phyloP scores from a whole-genome alignment of 176 grass and related monocot species.

The Hyparrhenia diplandra region DNA sequence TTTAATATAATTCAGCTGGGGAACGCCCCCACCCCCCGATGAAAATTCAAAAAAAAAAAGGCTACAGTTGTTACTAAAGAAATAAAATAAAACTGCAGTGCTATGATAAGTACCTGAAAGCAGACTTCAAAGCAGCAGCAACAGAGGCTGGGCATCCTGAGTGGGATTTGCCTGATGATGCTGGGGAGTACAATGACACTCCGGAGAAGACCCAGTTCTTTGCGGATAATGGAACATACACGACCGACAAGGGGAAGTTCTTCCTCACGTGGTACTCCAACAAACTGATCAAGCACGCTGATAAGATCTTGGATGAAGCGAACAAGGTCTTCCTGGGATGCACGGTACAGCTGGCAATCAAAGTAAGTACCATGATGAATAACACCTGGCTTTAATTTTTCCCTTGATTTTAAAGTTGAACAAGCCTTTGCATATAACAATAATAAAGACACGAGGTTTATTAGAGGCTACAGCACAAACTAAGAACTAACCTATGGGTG shows the following conservation, averaged over 20 bases:
- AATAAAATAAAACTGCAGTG: conserved; percentile 53
- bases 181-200: conserved; percentile 74
- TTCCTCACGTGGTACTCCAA: conserved; percentile 94
- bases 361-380: conserved; percentile 49
- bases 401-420: background rate
- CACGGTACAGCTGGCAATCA: conserved; percentile 67
- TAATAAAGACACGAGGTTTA: background rate
- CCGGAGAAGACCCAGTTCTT: conserved; percentile 73
- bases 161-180: conserved; percentile 78
- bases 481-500: background rate
- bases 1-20: too few species aligned
- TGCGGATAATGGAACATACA: conserved; percentile 52
- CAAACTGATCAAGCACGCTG: conserved; percentile 80
- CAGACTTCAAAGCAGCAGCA: conserved; percentile 62
- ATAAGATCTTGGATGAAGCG: conserved; percentile 72
- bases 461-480: background rate
- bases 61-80: conserved; percentile 1
- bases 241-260: conserved; percentile 61
- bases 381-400: background rate
- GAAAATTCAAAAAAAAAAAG: too few species aligned
- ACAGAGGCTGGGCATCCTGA: conserved; percentile 60
- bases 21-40: too few species aligned
- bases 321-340: conserved; percentile 72
- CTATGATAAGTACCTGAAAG: conserved; percentile 72
- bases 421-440: background rate